phyloP scores from a whole-genome alignment of 768 basidiomycete genomes.

The Suillus occidentalis region DNA sequence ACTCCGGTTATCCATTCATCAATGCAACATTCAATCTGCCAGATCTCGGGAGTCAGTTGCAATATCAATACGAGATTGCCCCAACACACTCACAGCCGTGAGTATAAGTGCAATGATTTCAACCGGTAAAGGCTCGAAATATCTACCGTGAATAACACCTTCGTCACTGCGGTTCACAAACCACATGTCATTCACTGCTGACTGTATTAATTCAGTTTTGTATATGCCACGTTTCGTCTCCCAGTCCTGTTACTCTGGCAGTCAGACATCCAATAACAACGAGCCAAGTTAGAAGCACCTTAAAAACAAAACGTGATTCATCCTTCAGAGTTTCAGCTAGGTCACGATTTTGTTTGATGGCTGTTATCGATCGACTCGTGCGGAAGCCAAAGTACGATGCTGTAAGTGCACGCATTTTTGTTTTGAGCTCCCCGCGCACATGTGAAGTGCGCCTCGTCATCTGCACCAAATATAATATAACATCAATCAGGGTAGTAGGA shows the following conservation, averaged over 20 bases:
- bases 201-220: slow-evolving; percentile 25
- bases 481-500: not conserved
- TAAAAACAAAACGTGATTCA: slow-evolving; percentile 2
- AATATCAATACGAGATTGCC: too few species aligned
- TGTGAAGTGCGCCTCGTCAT: slow-evolving; percentile 10
- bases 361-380: not conserved
- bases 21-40: too few species aligned
- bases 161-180: slow-evolving; percentile 27
- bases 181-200: slow-evolving; percentile 24
- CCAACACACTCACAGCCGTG: not conserved
- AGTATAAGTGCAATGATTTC: slow-evolving; percentile 7
- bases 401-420: slow-evolving; percentile 1
- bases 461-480: not conserved
- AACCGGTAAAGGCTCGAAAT: slow-evolving; percentile 22
- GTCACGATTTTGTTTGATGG: slow-evolving; percentile 5
- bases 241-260: slow-evolving; percentile 2
- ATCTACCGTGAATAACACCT: slow-evolving; percentile 20
- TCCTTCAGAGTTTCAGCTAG: slow-evolving; percentile 9
- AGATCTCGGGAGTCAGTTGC: not conserved
- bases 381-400: slow-evolving; percentile 5
- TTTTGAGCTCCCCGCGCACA: slow-evolving; percentile 12
- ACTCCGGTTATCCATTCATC: too few species aligned
- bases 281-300: not conserved
- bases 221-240: slow-evolving; percentile 22
- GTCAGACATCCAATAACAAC: not conserved